Evolutionary conservation across 352 stramenopile species (phyloP).

Genomic region (Phytophthora pistaciae): DNA sequence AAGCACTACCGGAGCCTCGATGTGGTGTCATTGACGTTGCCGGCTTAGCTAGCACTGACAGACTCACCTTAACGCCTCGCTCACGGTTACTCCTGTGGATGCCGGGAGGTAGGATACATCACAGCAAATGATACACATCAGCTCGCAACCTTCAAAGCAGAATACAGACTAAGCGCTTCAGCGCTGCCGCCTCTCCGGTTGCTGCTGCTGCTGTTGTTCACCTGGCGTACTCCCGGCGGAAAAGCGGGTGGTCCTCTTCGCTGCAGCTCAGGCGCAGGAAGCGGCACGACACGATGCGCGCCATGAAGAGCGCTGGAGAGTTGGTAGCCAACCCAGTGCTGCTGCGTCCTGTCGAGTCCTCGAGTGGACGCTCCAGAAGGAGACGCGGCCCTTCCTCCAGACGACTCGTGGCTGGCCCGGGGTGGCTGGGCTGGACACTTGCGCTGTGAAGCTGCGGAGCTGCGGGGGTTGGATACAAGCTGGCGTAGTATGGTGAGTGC

Average conservation of each 20-base stretch:
- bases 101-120: not conserved
- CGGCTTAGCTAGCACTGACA: not conserved
- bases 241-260: slow-evolving; percentile 42
- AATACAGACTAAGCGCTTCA: not conserved
- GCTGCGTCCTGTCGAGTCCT: too few species aligned
- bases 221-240: slow-evolving; percentile 45
- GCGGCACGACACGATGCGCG: slow-evolving; percentile 16
- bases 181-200: not conserved
- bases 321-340: too few species aligned
- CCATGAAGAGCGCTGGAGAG: not conserved
- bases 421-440: too few species aligned
- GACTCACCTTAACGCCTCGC: slow-evolving; percentile 16
- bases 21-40: not conserved
- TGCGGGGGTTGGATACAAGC: too few species aligned
- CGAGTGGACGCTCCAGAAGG: too few species aligned
- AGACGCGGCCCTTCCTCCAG: too few species aligned
- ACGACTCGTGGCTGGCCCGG: too few species aligned
- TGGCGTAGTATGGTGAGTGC: too few species aligned
- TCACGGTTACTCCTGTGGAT: slow-evolving; percentile 15
- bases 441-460: too few species aligned
- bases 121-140: not conserved
- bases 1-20: not conserved
- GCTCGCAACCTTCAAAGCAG: not conserved
- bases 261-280: slow-evolving; percentile 46
- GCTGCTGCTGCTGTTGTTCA: not conserved